phyloP scores from a whole-genome alignment of 306 rosid species.

The Delonix regia region DNA sequence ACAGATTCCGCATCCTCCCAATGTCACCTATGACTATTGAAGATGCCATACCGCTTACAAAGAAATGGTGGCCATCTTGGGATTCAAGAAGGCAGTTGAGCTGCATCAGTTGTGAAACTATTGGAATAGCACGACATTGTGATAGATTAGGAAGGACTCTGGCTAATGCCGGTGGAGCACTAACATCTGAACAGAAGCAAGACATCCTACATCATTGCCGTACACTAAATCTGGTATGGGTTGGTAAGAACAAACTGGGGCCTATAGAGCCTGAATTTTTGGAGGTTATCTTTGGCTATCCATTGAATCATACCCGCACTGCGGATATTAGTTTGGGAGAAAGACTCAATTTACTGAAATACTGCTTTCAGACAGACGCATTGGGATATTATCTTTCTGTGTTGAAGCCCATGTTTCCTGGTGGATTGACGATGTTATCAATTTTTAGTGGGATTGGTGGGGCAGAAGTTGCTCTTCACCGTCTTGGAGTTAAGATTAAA shows the following conservation, averaged over 20 bases:
- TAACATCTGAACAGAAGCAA: slow-evolving; percentile 59
- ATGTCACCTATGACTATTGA: slow-evolving; percentile 70
- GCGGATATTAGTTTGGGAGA: slow-evolving; percentile 54
- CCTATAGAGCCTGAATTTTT: slow-evolving; percentile 67
- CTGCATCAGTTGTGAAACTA: slow-evolving; percentile 63
- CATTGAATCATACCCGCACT: slow-evolving; percentile 61
- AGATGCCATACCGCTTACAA: slow-evolving; percentile 69
- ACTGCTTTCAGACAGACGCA: slow-evolving; percentile 83
- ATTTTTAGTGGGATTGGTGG: slow-evolving; percentile 87
- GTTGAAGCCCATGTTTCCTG: slow-evolving; percentile 67
- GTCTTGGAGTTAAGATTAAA: slow-evolving; percentile 72
- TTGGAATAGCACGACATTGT: slow-evolving; percentile 61
- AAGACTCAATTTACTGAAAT: slow-evolving; percentile 65
- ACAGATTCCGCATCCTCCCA: slow-evolving; percentile 67
- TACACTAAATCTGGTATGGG: slow-evolving; percentile 75
- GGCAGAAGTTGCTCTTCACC: slow-evolving; percentile 79
- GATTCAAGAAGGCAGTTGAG: slow-evolving; percentile 76
- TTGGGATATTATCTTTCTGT: slow-evolving; percentile 77
- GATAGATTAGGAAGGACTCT: slow-evolving; percentile 60
- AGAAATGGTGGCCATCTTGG: slow-evolving; percentile 96
- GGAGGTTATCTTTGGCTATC: slow-evolving; percentile 82
- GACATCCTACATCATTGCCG: slow-evolving; percentile 68
- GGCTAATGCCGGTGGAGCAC: slow-evolving; percentile 55
- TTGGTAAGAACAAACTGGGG: slow-evolving; percentile 60
- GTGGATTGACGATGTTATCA: slow-evolving; percentile 70